These are phyloP conservation scores for Gelatoporia subvermispora DNA, from an alignment of 768 basidiomycete species.

Conservation along the genomic window DNA sequence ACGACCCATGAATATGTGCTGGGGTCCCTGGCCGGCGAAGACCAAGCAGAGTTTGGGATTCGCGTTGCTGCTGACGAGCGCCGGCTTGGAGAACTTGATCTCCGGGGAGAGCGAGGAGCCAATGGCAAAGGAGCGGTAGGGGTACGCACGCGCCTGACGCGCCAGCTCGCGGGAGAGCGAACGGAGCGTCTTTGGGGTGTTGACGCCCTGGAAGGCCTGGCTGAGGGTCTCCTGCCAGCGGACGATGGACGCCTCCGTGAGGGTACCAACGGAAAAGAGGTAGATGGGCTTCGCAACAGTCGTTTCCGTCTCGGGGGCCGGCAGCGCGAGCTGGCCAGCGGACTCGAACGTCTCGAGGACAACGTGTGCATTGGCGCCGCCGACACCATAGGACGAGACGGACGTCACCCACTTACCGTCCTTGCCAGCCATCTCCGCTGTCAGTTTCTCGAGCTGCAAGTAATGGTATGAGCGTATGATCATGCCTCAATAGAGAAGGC, in stretches of 20 bases:
- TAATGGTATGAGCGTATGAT: conserved; percentile 7
- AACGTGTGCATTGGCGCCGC: conserved; percentile 30
- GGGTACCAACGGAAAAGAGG: conserved; percentile 24
- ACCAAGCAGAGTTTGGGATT: conserved; percentile 30
- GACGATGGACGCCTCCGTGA: conserved; percentile 21
- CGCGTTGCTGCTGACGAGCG: conserved; percentile 17
- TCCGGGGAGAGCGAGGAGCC: conserved; percentile 17
- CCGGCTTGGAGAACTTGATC: conserved; percentile 26
- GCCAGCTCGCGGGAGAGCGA: conserved; percentile 24
- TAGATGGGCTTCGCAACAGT: conserved; percentile 15
- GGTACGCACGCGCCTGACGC: conserved; percentile 26
- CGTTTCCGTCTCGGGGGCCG: neutral
- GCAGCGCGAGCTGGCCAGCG: conserved; percentile 2
- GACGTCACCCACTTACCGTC: conserved; percentile 28
- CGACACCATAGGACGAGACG: conserved; percentile 29
- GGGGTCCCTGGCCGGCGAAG: conserved; percentile 33
- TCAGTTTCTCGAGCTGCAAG: conserved; percentile 18
- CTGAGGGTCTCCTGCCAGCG: conserved; percentile 23
- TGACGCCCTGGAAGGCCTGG: conserved; percentile 11
- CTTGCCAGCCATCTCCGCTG: conserved; percentile 22
- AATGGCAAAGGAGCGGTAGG: conserved; percentile 22
- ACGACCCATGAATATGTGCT: conserved; percentile 33
- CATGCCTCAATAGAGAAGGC: conserved; percentile 27
- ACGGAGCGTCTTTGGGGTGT: conserved; percentile 21
- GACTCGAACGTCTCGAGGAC: conserved; percentile 25